Conservation (phyloP, 331 rosid genomes). For the Acacia concinna region DNA sequence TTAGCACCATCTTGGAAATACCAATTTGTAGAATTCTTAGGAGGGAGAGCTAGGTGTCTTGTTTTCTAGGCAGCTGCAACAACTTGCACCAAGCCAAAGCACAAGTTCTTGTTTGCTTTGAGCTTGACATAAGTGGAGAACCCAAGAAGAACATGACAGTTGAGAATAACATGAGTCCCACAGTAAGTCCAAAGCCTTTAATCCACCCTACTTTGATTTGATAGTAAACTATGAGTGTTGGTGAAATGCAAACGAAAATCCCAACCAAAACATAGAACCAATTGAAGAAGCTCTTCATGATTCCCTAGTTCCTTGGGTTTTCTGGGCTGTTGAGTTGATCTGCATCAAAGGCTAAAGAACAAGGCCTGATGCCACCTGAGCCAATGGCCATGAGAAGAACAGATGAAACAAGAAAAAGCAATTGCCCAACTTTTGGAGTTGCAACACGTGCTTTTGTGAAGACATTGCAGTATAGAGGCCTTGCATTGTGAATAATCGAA, state of each 20-base stretch:
- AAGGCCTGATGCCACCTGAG: slow-evolving; percentile 75
- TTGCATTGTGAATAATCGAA: slow-evolving; percentile 57
- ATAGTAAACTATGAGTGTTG: slow-evolving; percentile 57
- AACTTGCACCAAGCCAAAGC: slow-evolving; percentile 55
- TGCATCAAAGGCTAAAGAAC: slow-evolving; percentile 73
- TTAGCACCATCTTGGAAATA: slow-evolving; percentile 41
- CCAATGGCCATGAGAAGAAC: slow-evolving; percentile 66
- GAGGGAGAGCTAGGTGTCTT: slow-evolving; percentile 49
- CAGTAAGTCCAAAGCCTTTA: slow-evolving; percentile 68
- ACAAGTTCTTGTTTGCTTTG: slow-evolving; percentile 53
- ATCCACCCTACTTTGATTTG: slow-evolving; percentile 63
- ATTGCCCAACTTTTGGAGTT: slow-evolving; percentile 42
- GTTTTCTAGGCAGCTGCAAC: slow-evolving; percentile 62
- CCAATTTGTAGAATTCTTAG: slow-evolving; percentile 45
- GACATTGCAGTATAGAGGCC: slow-evolving; percentile 56
- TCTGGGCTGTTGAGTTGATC: slow-evolving; percentile 58
- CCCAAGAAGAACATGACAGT: slow-evolving; percentile 62
- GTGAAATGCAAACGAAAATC: slow-evolving; percentile 47
- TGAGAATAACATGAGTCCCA: slow-evolving; percentile 66
- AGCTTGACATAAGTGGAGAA: slow-evolving; percentile 47
- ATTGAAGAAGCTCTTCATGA: slow-evolving; percentile 65
- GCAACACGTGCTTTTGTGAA: slow-evolving; percentile 35
- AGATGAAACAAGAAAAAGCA: slow-evolving; percentile 49
- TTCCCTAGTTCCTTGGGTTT: slow-evolving; percentile 43
- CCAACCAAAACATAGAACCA: slow-evolving; percentile 86